A percentile compares a stretch with the other conserved stretches of the same genome.
phyloP scores from a whole-genome alignment of 306 rosid genomes.

The Amphicarpaea edgeworthii region DNA sequence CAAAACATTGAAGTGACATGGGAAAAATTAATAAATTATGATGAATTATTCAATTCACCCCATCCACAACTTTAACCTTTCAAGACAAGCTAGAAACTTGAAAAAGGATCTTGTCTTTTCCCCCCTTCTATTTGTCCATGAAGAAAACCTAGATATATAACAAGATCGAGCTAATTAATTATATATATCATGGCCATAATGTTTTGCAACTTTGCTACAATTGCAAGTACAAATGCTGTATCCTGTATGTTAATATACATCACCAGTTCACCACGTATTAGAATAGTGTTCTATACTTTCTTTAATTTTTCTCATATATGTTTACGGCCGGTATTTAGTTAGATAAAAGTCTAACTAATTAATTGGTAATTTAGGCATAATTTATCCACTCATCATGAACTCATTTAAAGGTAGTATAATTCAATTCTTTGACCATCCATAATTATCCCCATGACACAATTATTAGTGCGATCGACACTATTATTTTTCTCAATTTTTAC shows the following conservation, averaged over 20 bases:
- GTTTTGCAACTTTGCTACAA: neutral
- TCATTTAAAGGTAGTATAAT: neutral
- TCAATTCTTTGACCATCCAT: neutral
- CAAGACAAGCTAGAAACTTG: conserved; percentile 39
- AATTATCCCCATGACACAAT: neutral
- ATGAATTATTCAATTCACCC: conserved; percentile 47
- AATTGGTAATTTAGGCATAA: too few species aligned
- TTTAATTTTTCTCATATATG: too few species aligned
- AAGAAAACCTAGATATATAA: conserved; percentile 13
- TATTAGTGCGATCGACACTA: neutral
- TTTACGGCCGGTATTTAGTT: too few species aligned
- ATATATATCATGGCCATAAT: neutral
- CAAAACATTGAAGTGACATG: conserved; percentile 41
- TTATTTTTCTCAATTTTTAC: neutral
- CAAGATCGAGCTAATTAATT: neutral
- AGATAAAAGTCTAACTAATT: too few species aligned
- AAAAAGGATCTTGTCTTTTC: conserved; percentile 43
- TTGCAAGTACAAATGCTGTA: neutral
- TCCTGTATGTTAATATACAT: neutral
- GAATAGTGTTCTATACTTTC: neutral
- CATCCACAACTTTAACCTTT: conserved; percentile 50
- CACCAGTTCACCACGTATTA: neutral
- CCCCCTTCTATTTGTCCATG: conserved; percentile 33
- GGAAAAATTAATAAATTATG: conserved; percentile 12
- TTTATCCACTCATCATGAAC: too few species aligned